Conservation (phyloP, 192 early-diverging fungal genomes). For the Chytriomyces sp. region DNA sequence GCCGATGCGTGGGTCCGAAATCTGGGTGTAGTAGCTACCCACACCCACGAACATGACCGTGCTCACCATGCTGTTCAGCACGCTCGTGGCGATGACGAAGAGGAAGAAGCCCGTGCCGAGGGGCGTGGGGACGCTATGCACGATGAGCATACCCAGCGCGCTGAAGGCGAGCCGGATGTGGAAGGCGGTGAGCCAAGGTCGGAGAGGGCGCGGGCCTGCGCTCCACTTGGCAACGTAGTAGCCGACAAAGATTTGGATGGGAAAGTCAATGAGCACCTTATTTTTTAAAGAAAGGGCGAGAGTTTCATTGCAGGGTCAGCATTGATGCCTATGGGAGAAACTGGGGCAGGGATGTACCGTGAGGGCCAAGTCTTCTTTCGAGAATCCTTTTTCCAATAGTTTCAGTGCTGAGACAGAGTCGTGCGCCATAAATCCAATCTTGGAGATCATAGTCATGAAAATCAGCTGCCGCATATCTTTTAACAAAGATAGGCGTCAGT, state of each 20-base stretch:
- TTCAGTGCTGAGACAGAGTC: conserved; percentile 94
- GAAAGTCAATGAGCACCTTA: conserved; percentile 88
- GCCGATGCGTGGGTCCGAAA: conserved; percentile 92
- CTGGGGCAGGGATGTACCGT: conserved; percentile 48
- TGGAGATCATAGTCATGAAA: conserved; percentile 76
- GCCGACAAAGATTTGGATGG: conserved; percentile 94
- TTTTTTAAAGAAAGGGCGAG: background rate
- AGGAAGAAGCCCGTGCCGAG: conserved; percentile 74
- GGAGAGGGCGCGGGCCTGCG: conserved; percentile 77
- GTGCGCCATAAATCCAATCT: conserved; percentile 95
- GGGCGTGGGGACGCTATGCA: conserved; percentile 75
- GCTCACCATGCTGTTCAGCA: conserved; percentile 82
- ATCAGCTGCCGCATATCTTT: conserved; percentile 85
- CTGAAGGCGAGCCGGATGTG: conserved; percentile 80
- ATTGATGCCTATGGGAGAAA: conserved; percentile 2
- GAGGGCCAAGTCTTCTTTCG: conserved; percentile 92
- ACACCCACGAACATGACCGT: conserved; percentile 97
- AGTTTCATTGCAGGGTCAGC: background rate
- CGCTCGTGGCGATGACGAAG: conserved; percentile 75
- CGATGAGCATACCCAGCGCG: conserved; percentile 80
- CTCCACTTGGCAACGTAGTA: conserved; percentile 98
- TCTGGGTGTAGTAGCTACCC: conserved; percentile 91
- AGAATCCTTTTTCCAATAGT: conserved; percentile 90
- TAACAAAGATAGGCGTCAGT: background rate
- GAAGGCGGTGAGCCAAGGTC: conserved; percentile 92